Percentiles rank a stretch among this genome's conserved stretches.
Conservation (phyloP, 1,284 basidiomycete genomes). For the Ganoderma sinense region DNA sequence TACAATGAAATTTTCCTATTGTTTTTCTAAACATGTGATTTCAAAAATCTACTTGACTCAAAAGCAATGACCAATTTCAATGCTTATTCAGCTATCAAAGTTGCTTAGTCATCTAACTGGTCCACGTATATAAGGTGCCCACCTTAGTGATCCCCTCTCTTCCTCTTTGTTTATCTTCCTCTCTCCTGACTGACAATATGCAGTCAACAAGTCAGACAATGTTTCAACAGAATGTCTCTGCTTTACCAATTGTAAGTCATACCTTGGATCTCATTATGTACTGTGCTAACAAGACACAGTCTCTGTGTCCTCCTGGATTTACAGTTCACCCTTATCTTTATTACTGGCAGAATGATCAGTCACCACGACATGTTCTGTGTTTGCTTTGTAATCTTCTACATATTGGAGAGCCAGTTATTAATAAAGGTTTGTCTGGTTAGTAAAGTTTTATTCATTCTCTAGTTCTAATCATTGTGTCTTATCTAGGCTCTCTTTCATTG, state of each 20-base stretch:
- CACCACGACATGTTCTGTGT: not conserved
- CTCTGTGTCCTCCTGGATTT: not conserved
- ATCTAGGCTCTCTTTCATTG: not conserved
- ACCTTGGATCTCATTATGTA: no score
- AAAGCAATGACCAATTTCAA: not conserved
- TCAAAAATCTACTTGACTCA: not conserved
- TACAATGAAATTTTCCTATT: not conserved
- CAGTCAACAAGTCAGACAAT: not conserved
- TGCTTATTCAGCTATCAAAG: constrained; percentile 1
- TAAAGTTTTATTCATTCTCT: not conserved
- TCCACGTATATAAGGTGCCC: not conserved
- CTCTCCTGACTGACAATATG: not conserved
- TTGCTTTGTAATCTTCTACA: constrained; percentile 9
- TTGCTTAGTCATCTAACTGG: not conserved
- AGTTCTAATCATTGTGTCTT: not conserved
- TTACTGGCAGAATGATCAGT: constrained; percentile 6
- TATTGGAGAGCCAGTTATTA: not conserved
- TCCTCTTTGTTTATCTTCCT: not conserved
- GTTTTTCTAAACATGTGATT: not conserved
- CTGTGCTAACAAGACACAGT: not conserved
- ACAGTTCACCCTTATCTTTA: not conserved
- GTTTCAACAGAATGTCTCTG: not conserved
- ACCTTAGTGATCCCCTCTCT: not conserved
- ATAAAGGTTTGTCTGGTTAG: not conserved
- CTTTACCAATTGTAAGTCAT: not conserved